phyloP scores from a whole-genome alignment of 306 rosid species.

The Gillenia trifoliata region DNA sequence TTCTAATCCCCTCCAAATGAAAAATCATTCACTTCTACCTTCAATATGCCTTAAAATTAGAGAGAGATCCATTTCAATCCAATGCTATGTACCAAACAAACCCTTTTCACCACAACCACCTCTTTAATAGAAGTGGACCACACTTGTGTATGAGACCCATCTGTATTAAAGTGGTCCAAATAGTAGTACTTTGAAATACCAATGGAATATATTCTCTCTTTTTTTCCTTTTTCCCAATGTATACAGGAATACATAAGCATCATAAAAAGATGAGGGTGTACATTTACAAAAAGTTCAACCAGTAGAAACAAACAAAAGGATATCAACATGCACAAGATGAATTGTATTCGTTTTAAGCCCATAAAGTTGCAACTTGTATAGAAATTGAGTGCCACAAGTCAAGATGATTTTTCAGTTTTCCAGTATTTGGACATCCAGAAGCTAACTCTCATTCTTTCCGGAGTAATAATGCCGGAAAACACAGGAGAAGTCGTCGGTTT shows the following conservation, averaged over 20 bases:
- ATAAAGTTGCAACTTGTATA: not conserved
- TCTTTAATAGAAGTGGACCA: too few relatives aligned
- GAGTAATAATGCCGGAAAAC: slow-evolving; percentile 73
- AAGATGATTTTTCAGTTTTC: not conserved
- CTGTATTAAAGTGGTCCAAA: too few relatives aligned
- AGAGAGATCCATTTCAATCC: too few relatives aligned
- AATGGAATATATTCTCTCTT: not conserved
- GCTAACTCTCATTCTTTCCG: slow-evolving; percentile 48
- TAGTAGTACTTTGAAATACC: not conserved
- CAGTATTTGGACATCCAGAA: not conserved
- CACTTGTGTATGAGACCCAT: too few relatives aligned
- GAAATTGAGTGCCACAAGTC: not conserved
- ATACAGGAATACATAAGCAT: too few relatives aligned
- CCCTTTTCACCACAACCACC: too few relatives aligned
- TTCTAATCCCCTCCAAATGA: too few relatives aligned
- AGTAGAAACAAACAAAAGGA: not conserved
- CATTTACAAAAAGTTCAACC: not conserved
- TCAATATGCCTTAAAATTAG: too few relatives aligned
- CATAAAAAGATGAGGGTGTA: not conserved
- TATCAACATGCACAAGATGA: not conserved
- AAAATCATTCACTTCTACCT: too few relatives aligned
- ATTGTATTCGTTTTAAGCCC: not conserved
- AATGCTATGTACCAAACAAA: too few relatives aligned
- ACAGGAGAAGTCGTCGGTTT: slow-evolving; percentile 66
- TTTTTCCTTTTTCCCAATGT: not conserved